Evolutionary conservation across 768 basidiomycete genomes (phyloP), one percentile per base, ranked within the genome.

Genomic region (Russula abietina): DNA sequence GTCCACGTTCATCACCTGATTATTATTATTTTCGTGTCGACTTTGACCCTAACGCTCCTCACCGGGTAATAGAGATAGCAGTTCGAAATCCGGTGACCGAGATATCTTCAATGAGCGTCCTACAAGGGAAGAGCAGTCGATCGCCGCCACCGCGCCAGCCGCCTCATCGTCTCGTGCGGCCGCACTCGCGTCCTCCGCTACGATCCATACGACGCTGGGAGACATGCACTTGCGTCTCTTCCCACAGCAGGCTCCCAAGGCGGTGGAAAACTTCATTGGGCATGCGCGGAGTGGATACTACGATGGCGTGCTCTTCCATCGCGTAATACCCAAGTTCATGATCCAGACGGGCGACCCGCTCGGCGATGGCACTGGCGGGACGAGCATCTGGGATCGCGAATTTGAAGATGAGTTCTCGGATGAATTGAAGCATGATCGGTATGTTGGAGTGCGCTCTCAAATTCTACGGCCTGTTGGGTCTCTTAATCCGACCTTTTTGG

Each of bases 91-190:
- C 1, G 85, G 85, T 33, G 96, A 98, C 67, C 87, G 97, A 61
- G 97, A 99, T 68, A 87, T 99, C 59, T 98, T 98, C 83, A 99
- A 99, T 73, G 97, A 99, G 75, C 83, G 89, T 51, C 97, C 97
- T 2, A 98, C 96, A 1, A 83, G 94, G 55, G 97, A 98, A 72
- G 97, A 99, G 71, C 94, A 93, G 72, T 88, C 84, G 33, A 84
- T 95, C 53, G 93, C 93, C 3, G 74, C 87, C 9, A 78, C 88
- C 1, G 79, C 83, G 4, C 75, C 81, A 17, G 72, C 80, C 14
- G 63, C 79, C 65, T 76, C 75, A 68, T 73, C 77, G 68, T 73
- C 77, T 60, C 83, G 86, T 1, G 85, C 86, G 8, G 88, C 90
- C 1, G 84, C 85, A 0, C 74, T 93, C 36, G 89, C 93, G 26